These are phyloP conservation scores for Cordyceps javanica DNA, from an alignment of 2,329 filamentous ascomycete species.

Conservation along the genomic window DNA sequence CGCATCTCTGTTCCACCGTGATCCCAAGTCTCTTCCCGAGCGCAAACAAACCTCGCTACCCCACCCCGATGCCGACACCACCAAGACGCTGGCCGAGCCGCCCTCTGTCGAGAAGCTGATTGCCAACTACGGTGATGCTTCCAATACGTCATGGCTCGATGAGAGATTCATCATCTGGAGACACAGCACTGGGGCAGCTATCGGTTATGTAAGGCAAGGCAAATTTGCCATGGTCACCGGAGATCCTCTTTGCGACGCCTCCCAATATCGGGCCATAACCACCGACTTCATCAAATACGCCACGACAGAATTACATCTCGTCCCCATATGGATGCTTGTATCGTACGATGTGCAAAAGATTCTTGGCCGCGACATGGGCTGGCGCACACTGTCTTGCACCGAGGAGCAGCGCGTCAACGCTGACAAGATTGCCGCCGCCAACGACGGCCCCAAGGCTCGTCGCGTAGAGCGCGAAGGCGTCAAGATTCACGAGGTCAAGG, in stretches of 20 bases:
- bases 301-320: constrained; percentile 61
- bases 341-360: constrained; percentile 72
- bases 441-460: constrained; percentile 66
- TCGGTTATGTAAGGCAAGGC: constrained; percentile 72
- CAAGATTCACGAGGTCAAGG: constrained; percentile 66
- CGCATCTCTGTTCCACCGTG: constrained; percentile 79
- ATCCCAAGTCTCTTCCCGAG: constrained; percentile 78
- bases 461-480: constrained; percentile 78
- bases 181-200: constrained; percentile 74
- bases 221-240: constrained; percentile 81
- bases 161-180: constrained; percentile 85
- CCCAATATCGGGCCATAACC: constrained; percentile 70
- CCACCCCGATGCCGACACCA: constrained; percentile 81
- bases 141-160: constrained; percentile 90
- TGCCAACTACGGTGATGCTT: constrained; percentile 91
- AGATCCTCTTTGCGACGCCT: constrained; percentile 75
- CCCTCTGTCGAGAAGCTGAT: constrained; percentile 82
- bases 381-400: constrained; percentile 82
- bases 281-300: constrained; percentile 69
- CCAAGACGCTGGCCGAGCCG: constrained; percentile 45
- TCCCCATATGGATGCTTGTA: constrained; percentile 86
- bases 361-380: constrained; percentile 72
- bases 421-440: constrained; percentile 56
- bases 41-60: constrained; percentile 59
- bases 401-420: constrained; percentile 85